Evolutionary conservation across 106 monocot genomes (phyloP), one percentile per base, ranked within the genome.

Genomic region (Vanilla planifolia): DNA sequence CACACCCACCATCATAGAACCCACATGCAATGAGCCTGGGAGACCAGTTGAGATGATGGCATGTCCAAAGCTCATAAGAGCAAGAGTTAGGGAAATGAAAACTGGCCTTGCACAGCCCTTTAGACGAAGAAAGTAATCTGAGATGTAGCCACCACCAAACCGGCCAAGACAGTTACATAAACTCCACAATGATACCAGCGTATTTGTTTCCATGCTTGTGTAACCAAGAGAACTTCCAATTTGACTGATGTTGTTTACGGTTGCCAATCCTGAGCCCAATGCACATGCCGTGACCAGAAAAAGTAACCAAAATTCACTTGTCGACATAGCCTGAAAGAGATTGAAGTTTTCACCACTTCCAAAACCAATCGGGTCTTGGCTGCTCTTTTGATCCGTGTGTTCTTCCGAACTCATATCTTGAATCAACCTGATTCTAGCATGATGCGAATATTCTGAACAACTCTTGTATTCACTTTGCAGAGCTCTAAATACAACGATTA

Each of bases 101-200:
- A 85, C 17, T 0, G 88, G 91, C 33, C 98, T 60, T 1, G 81
- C 61, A 33, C 56, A 71, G 6, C 87, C 84, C 58, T 43, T 45
- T 15, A 37, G 22, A 3, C 34, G 70, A 24, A 92, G 79, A 24
- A 91, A 81, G 43, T 85, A 73, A 66, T 98, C 92, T 0, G 92
- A 92, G 0, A 77, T 39, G 40, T 82, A 85, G n/a, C 98, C 98
- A 0, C 58, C 67, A 3, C 81, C 79, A 39, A 92, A 92, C 6
- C 92, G 84, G 1, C 98, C 98, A 0, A 85, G 71, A 66, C 91
- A 98, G 43, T 98, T 98, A 91, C 98, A 98, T 67, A 98, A 88
- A 59, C 92, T 98, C 92, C 91, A 98, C 0, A 98, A 53, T 21
- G 98, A 98, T 0, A 92, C 79, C 67, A 92, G 57, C 0, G 81